These are phyloP conservation scores for Immersiporthe knoxdaviesiana DNA, from an alignment of 2,329 filamentous ascomycete genomes.

Conservation along the genomic window DNA sequence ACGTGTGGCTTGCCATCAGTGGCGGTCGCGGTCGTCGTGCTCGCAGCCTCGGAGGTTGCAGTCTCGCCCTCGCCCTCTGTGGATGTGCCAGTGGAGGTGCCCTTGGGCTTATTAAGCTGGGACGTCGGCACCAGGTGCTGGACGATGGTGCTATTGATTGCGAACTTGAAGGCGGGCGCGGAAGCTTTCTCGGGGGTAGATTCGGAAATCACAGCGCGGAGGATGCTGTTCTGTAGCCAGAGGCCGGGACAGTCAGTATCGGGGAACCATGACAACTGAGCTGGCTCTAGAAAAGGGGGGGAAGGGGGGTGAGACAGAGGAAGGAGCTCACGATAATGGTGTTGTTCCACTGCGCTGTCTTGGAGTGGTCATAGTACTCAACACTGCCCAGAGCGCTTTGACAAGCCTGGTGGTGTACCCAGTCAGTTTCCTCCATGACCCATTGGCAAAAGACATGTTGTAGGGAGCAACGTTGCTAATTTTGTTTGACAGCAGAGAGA, in stretches of 20 bases:
- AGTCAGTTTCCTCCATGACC: constrained; percentile 14
- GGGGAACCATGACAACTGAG: constrained; percentile 9
- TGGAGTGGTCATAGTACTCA: constrained; percentile 83
- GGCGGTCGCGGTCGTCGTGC: constrained; percentile 47
- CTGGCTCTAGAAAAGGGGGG: not conserved
- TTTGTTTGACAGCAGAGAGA: not conserved
- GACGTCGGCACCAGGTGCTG: constrained; percentile 81
- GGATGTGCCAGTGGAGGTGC: constrained; percentile 56
- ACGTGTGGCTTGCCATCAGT: constrained; percentile 72
- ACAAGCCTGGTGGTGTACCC: constrained; percentile 67
- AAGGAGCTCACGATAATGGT: constrained; percentile 77
- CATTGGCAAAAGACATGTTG: not conserved
- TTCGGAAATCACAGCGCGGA: constrained; percentile 77
- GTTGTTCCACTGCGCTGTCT: constrained; percentile 87
- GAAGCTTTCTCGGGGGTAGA: constrained; percentile 61
- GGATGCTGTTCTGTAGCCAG: constrained; percentile 67
- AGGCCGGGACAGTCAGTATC: constrained; percentile 21
- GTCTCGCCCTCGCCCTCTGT: constrained; percentile 57
- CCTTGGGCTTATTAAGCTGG: constrained; percentile 63
- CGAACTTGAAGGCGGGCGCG: constrained; percentile 81
- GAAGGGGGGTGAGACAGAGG: not conserved
- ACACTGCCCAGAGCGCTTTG: constrained; percentile 73
- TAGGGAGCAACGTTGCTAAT: constrained; percentile 16
- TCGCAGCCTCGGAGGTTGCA: constrained; percentile 43
- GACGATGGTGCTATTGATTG: constrained; percentile 97